A percentile compares a stretch with the other conserved stretches of the same genome.
These are phyloP conservation scores for Cutaneotrichosporon sp. DNA, from an alignment of 1,284 basidiomycete genomes.

Conservation along the genomic window DNA sequence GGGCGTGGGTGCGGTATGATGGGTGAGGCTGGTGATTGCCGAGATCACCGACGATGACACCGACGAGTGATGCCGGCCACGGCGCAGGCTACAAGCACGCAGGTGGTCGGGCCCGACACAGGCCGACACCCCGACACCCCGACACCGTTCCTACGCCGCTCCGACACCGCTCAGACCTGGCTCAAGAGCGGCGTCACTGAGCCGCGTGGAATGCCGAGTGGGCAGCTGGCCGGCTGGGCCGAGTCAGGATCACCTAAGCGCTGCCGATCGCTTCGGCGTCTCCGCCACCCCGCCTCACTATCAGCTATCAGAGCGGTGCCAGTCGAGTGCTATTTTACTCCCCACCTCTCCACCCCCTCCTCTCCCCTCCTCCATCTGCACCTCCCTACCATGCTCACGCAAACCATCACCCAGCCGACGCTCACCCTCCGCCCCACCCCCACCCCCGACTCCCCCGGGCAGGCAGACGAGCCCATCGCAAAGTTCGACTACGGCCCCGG, in stretches of 20 bases:
- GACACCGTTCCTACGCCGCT: too few relatives aligned
- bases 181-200: neutral
- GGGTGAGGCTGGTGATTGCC: neutral
- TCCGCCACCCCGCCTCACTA: too few relatives aligned
- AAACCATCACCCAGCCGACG: neutral
- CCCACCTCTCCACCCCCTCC: neutral
- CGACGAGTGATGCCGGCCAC: too few relatives aligned
- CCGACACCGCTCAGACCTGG: neutral
- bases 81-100: too few relatives aligned
- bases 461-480: neutral
- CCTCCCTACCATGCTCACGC: neutral
- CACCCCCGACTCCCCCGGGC: neutral
- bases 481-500: slow-evolving; percentile 6
- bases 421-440: neutral
- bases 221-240: neutral
- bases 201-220: neutral
- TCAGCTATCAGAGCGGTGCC: neutral
- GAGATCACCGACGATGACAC: neutral
- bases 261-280: too few relatives aligned
- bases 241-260: too few relatives aligned
- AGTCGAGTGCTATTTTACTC: neutral
- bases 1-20: neutral
- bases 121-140: too few relatives aligned
- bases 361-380: neutral
- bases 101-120: too few relatives aligned